Evolutionary conservation across 805 yeast species (phyloP).

Genomic region (Yamadazyma endophytica): DNA sequence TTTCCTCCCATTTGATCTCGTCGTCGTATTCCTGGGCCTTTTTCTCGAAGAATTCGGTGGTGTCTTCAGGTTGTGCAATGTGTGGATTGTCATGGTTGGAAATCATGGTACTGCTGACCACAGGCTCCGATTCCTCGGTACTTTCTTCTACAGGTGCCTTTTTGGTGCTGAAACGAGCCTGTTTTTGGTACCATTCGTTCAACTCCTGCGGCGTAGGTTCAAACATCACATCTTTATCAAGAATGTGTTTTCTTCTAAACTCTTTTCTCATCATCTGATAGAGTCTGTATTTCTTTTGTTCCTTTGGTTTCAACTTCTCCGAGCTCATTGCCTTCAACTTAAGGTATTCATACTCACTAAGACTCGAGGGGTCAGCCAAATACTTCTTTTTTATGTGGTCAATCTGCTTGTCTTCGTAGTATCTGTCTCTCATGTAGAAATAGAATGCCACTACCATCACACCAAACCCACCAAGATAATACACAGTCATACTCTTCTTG

Average conservation of each 20-base stretch:
- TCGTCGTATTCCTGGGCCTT: conserved; percentile 79
- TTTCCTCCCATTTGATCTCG: conserved; percentile 72
- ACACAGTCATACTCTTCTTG: conserved; percentile 59
- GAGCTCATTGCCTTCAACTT: conserved; percentile 55
- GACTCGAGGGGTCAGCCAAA: conserved; percentile 28
- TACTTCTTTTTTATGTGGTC: conserved; percentile 37
- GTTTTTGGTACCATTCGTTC: conserved; percentile 37
- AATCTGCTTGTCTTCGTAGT: conserved; percentile 59
- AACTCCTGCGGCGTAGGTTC: conserved; percentile 40
- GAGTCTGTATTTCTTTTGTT: conserved; percentile 53
- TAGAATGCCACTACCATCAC: conserved; percentile 56
- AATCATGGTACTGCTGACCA: conserved; percentile 9
- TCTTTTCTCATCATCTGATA: conserved; percentile 54
- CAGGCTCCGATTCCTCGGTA: conserved; percentile 6
- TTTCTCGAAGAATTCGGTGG: conserved; percentile 72
- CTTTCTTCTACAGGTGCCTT: conserved; percentile 18
- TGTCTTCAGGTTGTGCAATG: conserved; percentile 71
- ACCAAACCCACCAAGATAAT: conserved; percentile 57
- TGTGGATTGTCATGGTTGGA: conserved; percentile 35
- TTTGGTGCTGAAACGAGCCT: conserved; percentile 20
- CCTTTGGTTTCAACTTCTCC: conserved; percentile 61
- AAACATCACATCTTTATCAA: conserved; percentile 29
- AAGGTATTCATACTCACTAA: conserved; percentile 61
- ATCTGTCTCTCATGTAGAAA: conserved; percentile 63
- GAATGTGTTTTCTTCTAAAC: conserved; percentile 34